A percentile compares a stretch with the other conserved stretches of the same genome.
phyloP scores from a whole-genome alignment of 176 grass and related monocot species.

The Thalia dealbata region DNA sequence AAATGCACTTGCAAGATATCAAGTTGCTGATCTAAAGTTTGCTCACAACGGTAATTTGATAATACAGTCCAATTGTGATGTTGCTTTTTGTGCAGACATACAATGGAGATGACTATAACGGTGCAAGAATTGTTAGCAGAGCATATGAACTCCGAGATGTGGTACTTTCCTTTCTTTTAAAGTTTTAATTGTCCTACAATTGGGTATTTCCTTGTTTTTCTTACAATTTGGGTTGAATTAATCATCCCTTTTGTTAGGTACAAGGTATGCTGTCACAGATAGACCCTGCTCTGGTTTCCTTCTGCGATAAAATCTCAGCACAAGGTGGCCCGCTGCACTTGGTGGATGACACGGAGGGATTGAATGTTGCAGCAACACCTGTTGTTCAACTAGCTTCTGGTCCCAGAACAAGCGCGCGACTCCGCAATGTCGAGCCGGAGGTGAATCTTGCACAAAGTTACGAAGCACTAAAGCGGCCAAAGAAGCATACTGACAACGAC shows the following conservation, averaged over 20 bases:
- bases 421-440: conserved; percentile 88
- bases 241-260: conserved; percentile 35
- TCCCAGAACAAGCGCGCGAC: conserved; percentile 74
- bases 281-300: conserved; percentile 82
- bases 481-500: conserved; percentile 63
- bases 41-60: neutral
- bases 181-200: neutral
- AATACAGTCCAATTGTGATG: neutral
- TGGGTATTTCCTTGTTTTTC: neutral
- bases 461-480: conserved; percentile 63
- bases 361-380: conserved; percentile 53
- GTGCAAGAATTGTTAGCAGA: conserved; percentile 93
- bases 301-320: conserved; percentile 81
- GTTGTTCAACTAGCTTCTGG: conserved; percentile 62
- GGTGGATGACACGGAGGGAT: conserved; percentile 42
- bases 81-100: conserved; percentile 42
- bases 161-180: conserved; percentile 36
- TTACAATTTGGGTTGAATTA: conserved; percentile 2
- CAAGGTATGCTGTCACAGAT: conserved; percentile 97
- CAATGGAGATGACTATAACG: conserved; percentile 82
- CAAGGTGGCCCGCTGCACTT: conserved; percentile 56
- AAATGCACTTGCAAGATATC: neutral
- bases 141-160: conserved; percentile 89
- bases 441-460: conserved; percentile 70
- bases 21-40: neutral